These are phyloP conservation scores for Polyporus tsugae DNA, from an alignment of 1,284 basidiomycete genomes.

Conservation along the genomic window DNA sequence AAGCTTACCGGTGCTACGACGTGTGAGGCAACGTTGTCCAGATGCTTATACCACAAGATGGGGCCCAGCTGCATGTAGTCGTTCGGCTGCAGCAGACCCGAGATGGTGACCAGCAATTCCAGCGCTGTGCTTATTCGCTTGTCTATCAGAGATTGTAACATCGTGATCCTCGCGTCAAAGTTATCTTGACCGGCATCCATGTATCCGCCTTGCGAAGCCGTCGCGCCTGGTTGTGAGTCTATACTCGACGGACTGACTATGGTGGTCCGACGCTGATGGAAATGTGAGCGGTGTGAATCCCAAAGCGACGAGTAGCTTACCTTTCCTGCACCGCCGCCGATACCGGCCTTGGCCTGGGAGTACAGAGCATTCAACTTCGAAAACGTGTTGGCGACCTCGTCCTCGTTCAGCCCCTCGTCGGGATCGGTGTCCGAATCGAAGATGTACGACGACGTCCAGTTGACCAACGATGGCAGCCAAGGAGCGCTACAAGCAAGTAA, in stretches of 20 bases:
- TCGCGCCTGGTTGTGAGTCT: conserved; percentile 22
- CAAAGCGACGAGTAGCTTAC: conserved; percentile 39
- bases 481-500: conserved; percentile 49
- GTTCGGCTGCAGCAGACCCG: conserved; percentile 55
- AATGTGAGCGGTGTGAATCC: not conserved
- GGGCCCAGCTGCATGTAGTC: conserved; percentile 59
- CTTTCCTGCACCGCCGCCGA: conserved; percentile 52
- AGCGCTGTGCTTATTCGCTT: conserved; percentile 56
- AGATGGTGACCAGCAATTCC: conserved; percentile 68
- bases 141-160: conserved; percentile 54
- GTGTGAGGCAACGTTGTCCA: conserved; percentile 51
- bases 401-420: conserved; percentile 45
- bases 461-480: conserved; percentile 62
- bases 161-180: conserved; percentile 44
- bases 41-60: conserved; percentile 62
- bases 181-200: conserved; percentile 26
- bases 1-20: conserved; percentile 56
- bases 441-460: conserved; percentile 53
- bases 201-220: conserved; percentile 13
- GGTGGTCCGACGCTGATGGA: conserved; percentile 33
- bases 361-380: conserved; percentile 60
- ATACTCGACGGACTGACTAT: conserved; percentile 45
- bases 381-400: conserved; percentile 52
- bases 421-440: conserved; percentile 42
- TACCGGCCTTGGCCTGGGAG: conserved; percentile 53